A percentile compares a stretch with the other conserved stretches of the same genome.
Evolutionary conservation across 2,329 filamentous ascomycete species (phyloP).

Genomic region (Fusarium oligoseptatum): DNA sequence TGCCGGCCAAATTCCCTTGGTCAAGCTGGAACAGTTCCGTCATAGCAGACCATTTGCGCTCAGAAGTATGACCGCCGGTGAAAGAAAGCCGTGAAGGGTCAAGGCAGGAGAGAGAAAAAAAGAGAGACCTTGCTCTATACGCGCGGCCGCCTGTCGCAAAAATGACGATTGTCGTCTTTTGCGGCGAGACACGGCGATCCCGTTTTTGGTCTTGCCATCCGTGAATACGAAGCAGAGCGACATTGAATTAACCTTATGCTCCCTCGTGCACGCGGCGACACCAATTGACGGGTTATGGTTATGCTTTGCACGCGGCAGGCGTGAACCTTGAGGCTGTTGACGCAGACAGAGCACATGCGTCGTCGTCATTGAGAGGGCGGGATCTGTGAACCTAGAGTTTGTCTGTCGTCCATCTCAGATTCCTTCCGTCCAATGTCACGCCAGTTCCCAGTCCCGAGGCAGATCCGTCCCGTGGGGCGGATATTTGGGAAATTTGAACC

Average conservation of each 20-base stretch:
- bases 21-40: slow-evolving; percentile 36
- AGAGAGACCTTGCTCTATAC: slow-evolving; percentile 27
- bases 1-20: slow-evolving; percentile 34
- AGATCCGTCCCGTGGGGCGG: slow-evolving; percentile 35
- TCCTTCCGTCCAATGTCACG: slow-evolving; percentile 25
- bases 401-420: slow-evolving; percentile 22
- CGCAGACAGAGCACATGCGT: slow-evolving; percentile 11
- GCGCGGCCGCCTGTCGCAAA: slow-evolving; percentile 21
- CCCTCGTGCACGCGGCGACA: slow-evolving; percentile 20
- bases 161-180: slow-evolving; percentile 26
- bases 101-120: slow-evolving; percentile 22
- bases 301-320: slow-evolving; percentile 3
- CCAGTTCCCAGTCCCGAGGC: slow-evolving; percentile 22
- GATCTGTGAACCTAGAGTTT: slow-evolving; percentile 31
- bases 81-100: slow-evolving; percentile 12
- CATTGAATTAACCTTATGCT: slow-evolving; percentile 39
- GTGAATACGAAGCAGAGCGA: slow-evolving; percentile 15
- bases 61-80: slow-evolving; percentile 27
- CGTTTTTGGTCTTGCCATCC: slow-evolving; percentile 29
- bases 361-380: slow-evolving; percentile 26
- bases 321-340: slow-evolving; percentile 20
- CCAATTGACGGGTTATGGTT: slow-evolving; percentile 14
- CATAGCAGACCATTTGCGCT: slow-evolving; percentile 37
- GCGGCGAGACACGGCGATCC: slow-evolving; percentile 40
- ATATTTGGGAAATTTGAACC: slow-evolving; percentile 34